Evolutionary conservation across 139 green algal species (phyloP).

Genomic region (Chlorella ohadii): DNA sequence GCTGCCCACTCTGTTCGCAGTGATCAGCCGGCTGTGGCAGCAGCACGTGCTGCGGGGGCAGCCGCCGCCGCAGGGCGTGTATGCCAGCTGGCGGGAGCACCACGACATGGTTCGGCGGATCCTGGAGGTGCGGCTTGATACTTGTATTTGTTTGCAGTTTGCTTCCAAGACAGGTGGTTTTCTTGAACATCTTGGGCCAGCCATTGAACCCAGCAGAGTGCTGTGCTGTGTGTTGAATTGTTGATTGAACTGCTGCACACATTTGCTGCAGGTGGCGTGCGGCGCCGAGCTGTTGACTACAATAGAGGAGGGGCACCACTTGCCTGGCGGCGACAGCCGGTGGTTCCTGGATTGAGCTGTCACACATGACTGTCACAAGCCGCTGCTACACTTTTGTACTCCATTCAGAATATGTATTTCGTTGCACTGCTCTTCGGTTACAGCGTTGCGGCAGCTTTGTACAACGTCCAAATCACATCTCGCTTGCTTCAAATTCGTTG

Average conservation of each 20-base stretch:
- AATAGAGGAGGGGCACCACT: not conserved
- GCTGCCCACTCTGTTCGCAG: too few species aligned
- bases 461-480: too few species aligned
- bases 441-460: too few species aligned
- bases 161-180: not conserved
- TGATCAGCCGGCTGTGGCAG: conserved; percentile 45
- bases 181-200: not conserved
- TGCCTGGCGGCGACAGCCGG: conserved; percentile 7
- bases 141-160: not conserved
- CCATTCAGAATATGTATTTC: too few species aligned
- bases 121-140: not conserved
- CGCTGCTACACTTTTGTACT: too few species aligned
- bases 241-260: too few species aligned
- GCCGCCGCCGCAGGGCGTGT: conserved; percentile 45
- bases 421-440: too few species aligned
- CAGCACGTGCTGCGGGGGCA: conserved; percentile 20
- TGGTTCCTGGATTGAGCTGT: conserved; percentile 24
- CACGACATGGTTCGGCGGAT: conserved; percentile 50
- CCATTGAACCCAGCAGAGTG: too few species aligned
- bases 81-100: conserved; percentile 46
- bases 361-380: too few species aligned
- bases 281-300: not conserved
- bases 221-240: too few species aligned
- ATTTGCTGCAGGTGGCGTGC: not conserved
- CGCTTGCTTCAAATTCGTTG: too few species aligned